A percentile compares a stretch with the other conserved stretches of the same genome.
These are phyloP conservation scores for Yamadazyma mexicana DNA, from an alignment of 1,139 yeast species.

Conservation along the genomic window DNA sequence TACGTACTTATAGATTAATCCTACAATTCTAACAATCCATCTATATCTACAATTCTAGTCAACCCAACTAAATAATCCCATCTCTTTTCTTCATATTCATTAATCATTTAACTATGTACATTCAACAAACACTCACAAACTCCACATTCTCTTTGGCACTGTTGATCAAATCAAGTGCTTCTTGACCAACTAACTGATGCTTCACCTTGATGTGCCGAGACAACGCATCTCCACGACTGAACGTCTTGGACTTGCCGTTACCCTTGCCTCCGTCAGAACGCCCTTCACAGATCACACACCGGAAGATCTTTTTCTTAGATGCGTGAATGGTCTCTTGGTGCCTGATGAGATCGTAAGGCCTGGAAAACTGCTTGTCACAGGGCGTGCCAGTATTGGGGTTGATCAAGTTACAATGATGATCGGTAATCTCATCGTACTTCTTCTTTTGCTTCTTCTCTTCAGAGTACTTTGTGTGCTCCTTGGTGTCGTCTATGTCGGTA, in stretches of 20 bases:
- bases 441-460: slow-evolving; percentile 8
- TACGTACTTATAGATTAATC: no score
- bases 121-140: slow-evolving; percentile 34
- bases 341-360: slow-evolving; percentile 50
- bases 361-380: slow-evolving; percentile 46
- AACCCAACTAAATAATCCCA: no score
- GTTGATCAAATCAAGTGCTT: slow-evolving; percentile 61
- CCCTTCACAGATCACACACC: slow-evolving; percentile 54
- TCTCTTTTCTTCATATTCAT: slow-evolving; percentile 4
- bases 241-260: slow-evolving; percentile 57
- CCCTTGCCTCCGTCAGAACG: slow-evolving; percentile 51
- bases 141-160: slow-evolving; percentile 78
- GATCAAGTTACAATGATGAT: slow-evolving; percentile 50
- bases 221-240: slow-evolving; percentile 51
- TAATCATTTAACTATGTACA: slow-evolving; percentile 6
- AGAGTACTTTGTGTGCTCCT: not conserved
- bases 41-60: not conserved
- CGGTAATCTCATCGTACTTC: slow-evolving; percentile 20
- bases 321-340: slow-evolving; percentile 55
- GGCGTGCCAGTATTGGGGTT: slow-evolving; percentile 54
- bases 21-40: no score
- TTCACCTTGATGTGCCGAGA: slow-evolving; percentile 51
- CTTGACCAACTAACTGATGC: slow-evolving; percentile 48
- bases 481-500: not conserved
- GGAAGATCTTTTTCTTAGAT: slow-evolving; percentile 46